phyloP scores from a whole-genome alignment of 2,329 filamentous ascomycete genomes.

The Didymellaceae sp. region DNA sequence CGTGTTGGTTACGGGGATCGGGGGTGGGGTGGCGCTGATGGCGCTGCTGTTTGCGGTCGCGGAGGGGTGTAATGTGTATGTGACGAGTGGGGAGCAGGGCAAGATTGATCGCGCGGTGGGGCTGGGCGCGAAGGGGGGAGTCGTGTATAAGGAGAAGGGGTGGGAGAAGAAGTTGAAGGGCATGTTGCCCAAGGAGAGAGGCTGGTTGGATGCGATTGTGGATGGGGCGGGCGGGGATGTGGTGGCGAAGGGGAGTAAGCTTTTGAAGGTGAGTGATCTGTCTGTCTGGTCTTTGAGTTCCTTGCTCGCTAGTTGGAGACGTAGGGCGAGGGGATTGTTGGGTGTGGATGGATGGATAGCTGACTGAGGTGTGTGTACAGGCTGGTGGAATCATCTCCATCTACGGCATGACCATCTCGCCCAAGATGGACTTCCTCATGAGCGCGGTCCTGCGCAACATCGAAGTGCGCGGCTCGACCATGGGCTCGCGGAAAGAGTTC shows the following conservation, averaged over 20 bases:
- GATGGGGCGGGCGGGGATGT: slow-evolving; percentile 91
- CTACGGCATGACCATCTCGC: slow-evolving; percentile 90
- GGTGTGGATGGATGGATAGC: too few species aligned
- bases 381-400: slow-evolving; percentile 80
- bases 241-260: slow-evolving; percentile 68
- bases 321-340: too few species aligned
- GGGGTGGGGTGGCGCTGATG: slow-evolving; percentile 87
- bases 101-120: slow-evolving; percentile 76
- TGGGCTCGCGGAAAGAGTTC: slow-evolving; percentile 91
- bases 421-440: slow-evolving; percentile 89
- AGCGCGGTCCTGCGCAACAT: slow-evolving; percentile 83
- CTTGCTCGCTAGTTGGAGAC: too few species aligned
- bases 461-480: slow-evolving; percentile 83
- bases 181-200: slow-evolving; percentile 68
- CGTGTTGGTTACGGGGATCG: slow-evolving; percentile 87
- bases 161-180: slow-evolving; percentile 80
- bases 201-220: slow-evolving; percentile 80
- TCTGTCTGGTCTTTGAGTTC: too few species aligned
- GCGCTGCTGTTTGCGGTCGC: slow-evolving; percentile 78
- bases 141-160: slow-evolving; percentile 75
- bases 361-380: too few species aligned
- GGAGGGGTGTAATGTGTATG: slow-evolving; percentile 77
- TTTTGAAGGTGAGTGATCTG: slow-evolving; percentile 68
- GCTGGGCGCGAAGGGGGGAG: slow-evolving; percentile 81
- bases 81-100: slow-evolving; percentile 74